Evolutionary conservation across 2,329 filamentous ascomycete genomes (phyloP), one percentile per base, ranked within the genome.

Genomic region (Ophiocordyceps camponoti-floridani): DNA sequence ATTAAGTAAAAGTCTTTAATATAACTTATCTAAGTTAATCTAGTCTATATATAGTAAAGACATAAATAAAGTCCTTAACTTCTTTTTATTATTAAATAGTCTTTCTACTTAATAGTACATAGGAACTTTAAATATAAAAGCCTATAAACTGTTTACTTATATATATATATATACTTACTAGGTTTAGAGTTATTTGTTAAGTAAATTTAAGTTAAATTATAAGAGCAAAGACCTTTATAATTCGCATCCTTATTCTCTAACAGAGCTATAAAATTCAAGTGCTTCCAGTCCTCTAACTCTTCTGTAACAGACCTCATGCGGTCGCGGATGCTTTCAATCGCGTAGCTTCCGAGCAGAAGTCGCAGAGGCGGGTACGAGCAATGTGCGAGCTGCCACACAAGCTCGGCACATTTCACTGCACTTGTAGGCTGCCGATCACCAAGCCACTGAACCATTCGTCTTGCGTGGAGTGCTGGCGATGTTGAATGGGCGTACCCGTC

Each of bases 261-360:
- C 2, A 33, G 12, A 13, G 13, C 8, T 33, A 33, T 1, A 40
- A 86, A 88, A 58, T 84, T 84, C 28, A 93, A 66, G 57, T 89
- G 81, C 55, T 88, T 91, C 85, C 86, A 94, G 57, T 93, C 86
- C 63, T 93, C 86, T 51, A 93, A 75, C 66, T 98, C 91, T 62
- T 96, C 91, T 12, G 88, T 95, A 38, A 96, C 85, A 48, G 83
- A 89, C 51, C 86, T 75, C 56, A 96, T 63, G 18, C 89, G 73
- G 63, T 98, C 91, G 14, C 91, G 71, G 43, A 96, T 93, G 59
- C 88, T 95, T 61, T 98, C 89, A 35, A 96, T 89, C 1, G 91
- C 89, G 64, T 94, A 96, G 51, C 80, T 93, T 0, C 91, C 91
- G 23, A 96, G 63, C n/a, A 95, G 66, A 47, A 98, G 63, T 31